Percentiles rank a stretch among this genome's conserved stretches.
These are phyloP conservation scores for Kernera saxatilis DNA, from an alignment of 345 rosid species.

Conservation along the genomic window DNA sequence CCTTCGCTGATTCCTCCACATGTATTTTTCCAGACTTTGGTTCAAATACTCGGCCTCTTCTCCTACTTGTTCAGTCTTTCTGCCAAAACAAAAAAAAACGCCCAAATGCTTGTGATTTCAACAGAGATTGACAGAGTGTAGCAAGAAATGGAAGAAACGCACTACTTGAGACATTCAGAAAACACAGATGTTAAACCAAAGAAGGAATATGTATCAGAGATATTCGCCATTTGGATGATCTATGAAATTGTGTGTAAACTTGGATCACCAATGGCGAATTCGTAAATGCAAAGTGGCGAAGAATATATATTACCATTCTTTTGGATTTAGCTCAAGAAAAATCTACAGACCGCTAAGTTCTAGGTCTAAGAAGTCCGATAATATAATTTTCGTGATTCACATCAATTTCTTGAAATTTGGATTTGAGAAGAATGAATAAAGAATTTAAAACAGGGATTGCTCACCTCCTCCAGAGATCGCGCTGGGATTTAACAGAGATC, in stretches of 20 bases:
- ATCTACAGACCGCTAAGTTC: background rate
- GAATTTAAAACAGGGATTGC: background rate
- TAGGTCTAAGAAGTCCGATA: background rate
- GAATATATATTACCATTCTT: background rate
- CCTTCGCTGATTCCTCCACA: slow-evolving; percentile 57
- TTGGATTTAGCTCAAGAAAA: background rate
- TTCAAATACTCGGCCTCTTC: slow-evolving; percentile 86
- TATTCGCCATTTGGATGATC: background rate
- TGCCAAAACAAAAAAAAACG: background rate
- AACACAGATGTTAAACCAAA: background rate
- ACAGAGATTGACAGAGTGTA: background rate
- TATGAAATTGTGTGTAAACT: background rate
- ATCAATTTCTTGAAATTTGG: background rate
- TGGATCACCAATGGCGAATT: background rate
- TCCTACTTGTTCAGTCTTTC: slow-evolving; percentile 80
- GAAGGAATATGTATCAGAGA: background rate
- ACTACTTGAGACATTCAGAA: background rate
- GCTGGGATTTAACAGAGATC: slow-evolving; percentile 65
- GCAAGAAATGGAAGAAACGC: background rate
- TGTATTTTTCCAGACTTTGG: slow-evolving; percentile 63
- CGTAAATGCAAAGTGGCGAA: background rate
- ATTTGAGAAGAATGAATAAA: background rate
- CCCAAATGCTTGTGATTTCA: background rate
- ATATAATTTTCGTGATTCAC: background rate
- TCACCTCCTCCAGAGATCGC: slow-evolving; percentile 96